A percentile compares a stretch with the other conserved stretches of the same genome.
Conservation (phyloP, 2,329 filamentous ascomycete species). For the Fusarium sp. region DNA sequence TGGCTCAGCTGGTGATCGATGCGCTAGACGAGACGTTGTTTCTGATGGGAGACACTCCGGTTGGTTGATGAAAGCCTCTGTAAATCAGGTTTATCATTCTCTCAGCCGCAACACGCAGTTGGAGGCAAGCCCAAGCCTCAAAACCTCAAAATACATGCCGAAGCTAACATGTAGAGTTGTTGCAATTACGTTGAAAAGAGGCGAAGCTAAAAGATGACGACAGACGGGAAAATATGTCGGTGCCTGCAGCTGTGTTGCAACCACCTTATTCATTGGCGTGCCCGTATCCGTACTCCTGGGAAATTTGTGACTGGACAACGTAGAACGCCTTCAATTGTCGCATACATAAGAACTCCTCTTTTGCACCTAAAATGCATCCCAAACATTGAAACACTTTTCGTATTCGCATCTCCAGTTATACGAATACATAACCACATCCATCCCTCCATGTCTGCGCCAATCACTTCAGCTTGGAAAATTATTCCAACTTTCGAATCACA, state of each 20-base stretch:
- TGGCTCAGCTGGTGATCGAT: slow-evolving; percentile 26
- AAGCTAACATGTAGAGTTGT: slow-evolving; percentile 10
- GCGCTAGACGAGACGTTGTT: slow-evolving; percentile 13
- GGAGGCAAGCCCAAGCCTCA: slow-evolving; percentile 1
- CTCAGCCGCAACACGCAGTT: slow-evolving; percentile 12
- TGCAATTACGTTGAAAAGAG: slow-evolving; percentile 31
- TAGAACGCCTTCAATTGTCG: slow-evolving; percentile 13
- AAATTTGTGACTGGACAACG: slow-evolving; percentile 12
- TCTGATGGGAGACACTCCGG: slow-evolving; percentile 17
- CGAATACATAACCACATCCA: slow-evolving; percentile 21
- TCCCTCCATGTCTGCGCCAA: slow-evolving; percentile 18
- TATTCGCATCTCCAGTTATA: slow-evolving; percentile 36
- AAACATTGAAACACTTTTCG: slow-evolving; percentile 15
- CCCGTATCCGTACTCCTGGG: slow-evolving; percentile 23
- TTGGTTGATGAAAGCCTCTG: slow-evolving; percentile 17
- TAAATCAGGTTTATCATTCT: slow-evolving; percentile 25
- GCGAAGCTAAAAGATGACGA: slow-evolving; percentile 38
- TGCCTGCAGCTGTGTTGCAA: slow-evolving; percentile 26
- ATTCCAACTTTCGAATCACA: slow-evolving; percentile 38
- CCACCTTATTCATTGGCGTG: slow-evolving; percentile 18
- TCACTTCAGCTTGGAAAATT: slow-evolving; percentile 34
- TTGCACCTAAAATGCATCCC: neutral
- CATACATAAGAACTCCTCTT: slow-evolving; percentile 25
- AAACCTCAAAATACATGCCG: slow-evolving; percentile 17
- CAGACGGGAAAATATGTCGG: slow-evolving; percentile 20